Conservation (phyloP, 2,329 filamentous ascomycete species). For the Fusarium goolgardi region DNA sequence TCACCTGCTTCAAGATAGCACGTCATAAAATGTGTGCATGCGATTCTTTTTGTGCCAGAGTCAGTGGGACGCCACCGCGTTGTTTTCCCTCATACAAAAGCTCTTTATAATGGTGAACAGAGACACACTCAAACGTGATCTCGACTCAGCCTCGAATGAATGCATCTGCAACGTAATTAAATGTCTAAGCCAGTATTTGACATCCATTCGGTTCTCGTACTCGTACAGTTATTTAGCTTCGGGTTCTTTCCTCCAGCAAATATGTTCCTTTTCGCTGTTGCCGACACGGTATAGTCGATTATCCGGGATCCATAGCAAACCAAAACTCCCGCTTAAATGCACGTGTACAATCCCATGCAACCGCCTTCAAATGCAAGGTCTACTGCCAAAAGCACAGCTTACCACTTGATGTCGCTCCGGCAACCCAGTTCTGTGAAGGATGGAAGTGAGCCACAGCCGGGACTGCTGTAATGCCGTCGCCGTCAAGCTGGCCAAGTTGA, state of each 20-base stretch:
- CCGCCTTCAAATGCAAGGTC: conserved; percentile 17
- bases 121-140: conserved; percentile 24
- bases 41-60: conserved; percentile 9
- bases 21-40: conserved; percentile 22
- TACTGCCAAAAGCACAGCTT: conserved; percentile 93
- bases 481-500: conserved; percentile 87
- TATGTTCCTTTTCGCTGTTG: conserved; percentile 8
- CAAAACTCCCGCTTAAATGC: conserved; percentile 39
- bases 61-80: conserved; percentile 12
- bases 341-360: conserved; percentile 6
- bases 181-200: conserved; percentile 1
- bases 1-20: conserved; percentile 23
- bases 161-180: conserved; percentile 10
- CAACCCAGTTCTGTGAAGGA: conserved; percentile 88
- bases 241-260: conserved; percentile 2
- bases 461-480: conserved; percentile 92
- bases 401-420: conserved; percentile 89
- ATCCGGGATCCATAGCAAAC: conserved; percentile 18
- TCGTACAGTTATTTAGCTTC: conserved; percentile 5
- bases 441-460: conserved; percentile 94
- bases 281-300: conserved; percentile 9
- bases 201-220: conserved; percentile 9
- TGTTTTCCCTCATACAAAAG: not conserved
- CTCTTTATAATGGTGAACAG: not conserved
- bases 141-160: conserved; percentile 21